These are phyloP conservation scores for Rhodotorula sp. DNA, from an alignment of 1,284 basidiomycete species.

Conservation along the genomic window DNA sequence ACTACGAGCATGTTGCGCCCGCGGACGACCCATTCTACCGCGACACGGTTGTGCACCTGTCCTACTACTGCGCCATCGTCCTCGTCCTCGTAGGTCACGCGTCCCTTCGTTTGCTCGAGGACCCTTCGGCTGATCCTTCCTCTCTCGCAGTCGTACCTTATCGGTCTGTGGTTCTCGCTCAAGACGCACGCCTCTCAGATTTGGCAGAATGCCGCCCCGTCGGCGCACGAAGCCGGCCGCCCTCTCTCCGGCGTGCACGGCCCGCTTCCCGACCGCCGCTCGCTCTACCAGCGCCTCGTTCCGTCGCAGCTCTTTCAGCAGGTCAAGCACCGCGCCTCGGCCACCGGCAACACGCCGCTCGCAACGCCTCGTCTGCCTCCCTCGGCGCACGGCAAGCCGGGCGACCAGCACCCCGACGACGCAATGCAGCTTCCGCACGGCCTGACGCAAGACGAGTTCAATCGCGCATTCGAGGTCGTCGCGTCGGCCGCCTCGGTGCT, in stretches of 20 bases:
- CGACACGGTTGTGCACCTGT: constrained; percentile 84
- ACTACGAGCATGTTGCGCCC: constrained; percentile 92
- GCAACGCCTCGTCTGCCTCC: constrained; percentile 24
- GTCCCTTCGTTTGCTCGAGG: not conserved
- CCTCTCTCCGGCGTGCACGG: constrained; percentile 22
- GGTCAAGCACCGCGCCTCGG: constrained; percentile 48
- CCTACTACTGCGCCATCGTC: constrained; percentile 90
- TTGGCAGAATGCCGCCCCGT: constrained; percentile 78
- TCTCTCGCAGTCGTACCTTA: constrained; percentile 77
- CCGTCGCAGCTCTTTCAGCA: constrained; percentile 49
- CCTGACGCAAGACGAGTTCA: constrained; percentile 77
- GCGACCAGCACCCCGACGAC: not conserved
- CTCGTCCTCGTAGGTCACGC: constrained; percentile 74
- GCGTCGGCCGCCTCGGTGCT: constrained; percentile 76
- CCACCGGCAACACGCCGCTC: constrained; percentile 52
- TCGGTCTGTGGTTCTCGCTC: constrained; percentile 98
- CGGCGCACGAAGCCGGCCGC: constrained; percentile 37
- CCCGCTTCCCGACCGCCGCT: constrained; percentile 61
- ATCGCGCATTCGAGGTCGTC: constrained; percentile 70
- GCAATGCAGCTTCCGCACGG: constrained; percentile 55
- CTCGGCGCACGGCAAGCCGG: constrained; percentile 58
- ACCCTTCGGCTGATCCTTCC: not conserved
- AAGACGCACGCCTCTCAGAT: constrained; percentile 98
- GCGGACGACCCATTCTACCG: constrained; percentile 95
- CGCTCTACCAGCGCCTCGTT: constrained; percentile 61